A percentile compares a stretch with the other conserved stretches of the same genome.
These are phyloP conservation scores for Delphinella strobiligena DNA, from an alignment of 2,329 filamentous ascomycete species.

Conservation along the genomic window DNA sequence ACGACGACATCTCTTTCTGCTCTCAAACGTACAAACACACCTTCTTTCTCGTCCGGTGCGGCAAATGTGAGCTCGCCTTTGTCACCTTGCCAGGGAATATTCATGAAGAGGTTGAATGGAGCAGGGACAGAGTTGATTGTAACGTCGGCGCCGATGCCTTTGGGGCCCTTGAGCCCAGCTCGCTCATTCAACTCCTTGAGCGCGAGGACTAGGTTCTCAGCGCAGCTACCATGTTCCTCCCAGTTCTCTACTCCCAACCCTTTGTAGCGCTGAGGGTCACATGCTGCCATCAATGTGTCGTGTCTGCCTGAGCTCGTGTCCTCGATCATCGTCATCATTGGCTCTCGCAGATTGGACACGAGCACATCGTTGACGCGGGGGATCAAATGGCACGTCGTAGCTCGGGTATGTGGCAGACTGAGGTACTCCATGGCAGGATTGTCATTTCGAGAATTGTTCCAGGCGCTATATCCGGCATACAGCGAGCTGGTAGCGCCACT, in stretches of 20 bases:
- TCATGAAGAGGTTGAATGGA: slow-evolving; percentile 37
- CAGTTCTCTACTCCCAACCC: slow-evolving; percentile 31
- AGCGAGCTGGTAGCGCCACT: slow-evolving; percentile 35
- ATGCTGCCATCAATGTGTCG: slow-evolving; percentile 36
- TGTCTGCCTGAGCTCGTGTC: slow-evolving; percentile 32
- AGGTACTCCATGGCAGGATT: slow-evolving; percentile 34
- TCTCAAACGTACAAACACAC: slow-evolving; percentile 31
- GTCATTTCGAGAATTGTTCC: slow-evolving; percentile 23
- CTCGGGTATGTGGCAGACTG: slow-evolving; percentile 33
- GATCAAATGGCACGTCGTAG: slow-evolving; percentile 28
- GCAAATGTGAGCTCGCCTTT: slow-evolving; percentile 30
- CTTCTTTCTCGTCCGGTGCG: slow-evolving; percentile 25
- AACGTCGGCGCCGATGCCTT: slow-evolving; percentile 34
- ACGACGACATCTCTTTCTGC: slow-evolving; percentile 34
- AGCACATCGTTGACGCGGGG: slow-evolving; percentile 30
- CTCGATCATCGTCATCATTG: slow-evolving; percentile 34
- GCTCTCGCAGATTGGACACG: slow-evolving; percentile 33
- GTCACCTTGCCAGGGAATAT: slow-evolving; percentile 30
- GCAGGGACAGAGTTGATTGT: slow-evolving; percentile 36
- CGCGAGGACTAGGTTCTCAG: slow-evolving; percentile 37
- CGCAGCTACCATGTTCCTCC: slow-evolving; percentile 34
- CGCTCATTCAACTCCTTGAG: slow-evolving; percentile 36
- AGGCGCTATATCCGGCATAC: slow-evolving; percentile 38
- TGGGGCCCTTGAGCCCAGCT: slow-evolving; percentile 33
- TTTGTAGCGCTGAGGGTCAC: slow-evolving; percentile 32